phyloP scores from a whole-genome alignment of 2,329 filamentous ascomycete genomes.

The Sporothrix sp. region DNA sequence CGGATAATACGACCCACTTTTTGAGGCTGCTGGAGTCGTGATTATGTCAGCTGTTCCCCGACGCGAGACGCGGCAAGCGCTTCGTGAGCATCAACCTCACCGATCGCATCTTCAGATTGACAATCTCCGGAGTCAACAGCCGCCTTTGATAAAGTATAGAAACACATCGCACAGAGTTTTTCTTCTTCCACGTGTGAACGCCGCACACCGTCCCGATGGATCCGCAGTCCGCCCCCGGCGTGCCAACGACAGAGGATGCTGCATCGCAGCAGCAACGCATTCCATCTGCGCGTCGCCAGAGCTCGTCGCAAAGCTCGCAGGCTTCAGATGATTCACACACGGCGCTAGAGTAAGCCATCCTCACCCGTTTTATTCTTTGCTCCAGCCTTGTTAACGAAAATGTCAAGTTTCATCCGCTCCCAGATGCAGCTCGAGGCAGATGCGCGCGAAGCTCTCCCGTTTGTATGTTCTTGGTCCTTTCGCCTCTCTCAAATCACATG shows the following conservation, averaged over 20 bases:
- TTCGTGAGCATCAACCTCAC: no score
- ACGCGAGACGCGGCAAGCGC: not conserved
- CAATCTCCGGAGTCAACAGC: no score
- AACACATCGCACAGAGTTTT: no score
- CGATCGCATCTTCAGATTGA: not conserved
- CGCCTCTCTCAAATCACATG: not conserved
- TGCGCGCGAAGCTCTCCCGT: constrained; percentile 88
- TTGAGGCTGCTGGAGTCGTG: no score
- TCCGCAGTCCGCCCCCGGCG: constrained; percentile 10
- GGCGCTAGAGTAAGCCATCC: constrained; percentile 49
- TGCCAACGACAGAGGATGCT: constrained; percentile 33
- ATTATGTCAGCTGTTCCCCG: not conserved
- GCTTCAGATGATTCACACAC: constrained; percentile 58
- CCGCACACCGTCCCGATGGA: constrained; percentile 4
- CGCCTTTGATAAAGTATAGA: no score
- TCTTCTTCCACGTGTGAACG: not conserved
- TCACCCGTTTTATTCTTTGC: not conserved
- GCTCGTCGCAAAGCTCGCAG: constrained; percentile 53
- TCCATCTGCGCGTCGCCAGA: constrained; percentile 39
- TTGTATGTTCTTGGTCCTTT: constrained; percentile 46
- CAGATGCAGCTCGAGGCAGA: constrained; percentile 90
- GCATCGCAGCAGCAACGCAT: constrained; percentile 28
- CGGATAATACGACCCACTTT: not conserved
- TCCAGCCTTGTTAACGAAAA: not conserved
- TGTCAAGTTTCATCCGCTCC: constrained; percentile 68